These are phyloP conservation scores for Solanum appendiculatum DNA, from an alignment of 257 asterid genomes.

Conservation along the genomic window DNA sequence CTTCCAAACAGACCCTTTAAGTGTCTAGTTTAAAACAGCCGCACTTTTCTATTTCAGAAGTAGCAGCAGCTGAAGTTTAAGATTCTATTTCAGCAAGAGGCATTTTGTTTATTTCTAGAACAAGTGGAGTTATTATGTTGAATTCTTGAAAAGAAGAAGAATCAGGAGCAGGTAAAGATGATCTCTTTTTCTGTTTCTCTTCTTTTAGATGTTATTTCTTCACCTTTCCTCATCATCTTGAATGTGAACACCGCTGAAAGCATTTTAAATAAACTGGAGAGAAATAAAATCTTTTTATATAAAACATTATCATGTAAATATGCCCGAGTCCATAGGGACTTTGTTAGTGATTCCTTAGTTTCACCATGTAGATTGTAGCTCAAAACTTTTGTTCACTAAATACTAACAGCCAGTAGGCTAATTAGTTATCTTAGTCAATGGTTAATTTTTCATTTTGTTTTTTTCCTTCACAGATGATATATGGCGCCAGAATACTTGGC, in stretches of 20 bases:
- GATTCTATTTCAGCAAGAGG: neutral
- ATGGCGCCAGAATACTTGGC: constrained; percentile 19
- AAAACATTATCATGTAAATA: neutral
- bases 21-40: neutral
- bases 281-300: neutral
- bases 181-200: neutral
- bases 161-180: neutral
- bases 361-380: neutral
- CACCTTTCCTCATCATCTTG: neutral
- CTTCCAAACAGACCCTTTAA: too few relatives aligned
- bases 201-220: neutral
- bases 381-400: neutral
- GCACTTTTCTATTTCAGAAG: neutral
- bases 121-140: neutral
- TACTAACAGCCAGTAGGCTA: neutral
- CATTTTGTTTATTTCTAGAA: neutral
- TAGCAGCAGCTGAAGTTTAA: neutral
- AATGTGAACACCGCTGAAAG: neutral
- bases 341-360: constrained; percentile 27
- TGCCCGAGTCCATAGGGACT: constrained; percentile 28
- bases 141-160: neutral
- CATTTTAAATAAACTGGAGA: neutral
- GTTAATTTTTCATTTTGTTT: neutral
- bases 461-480: constrained; percentile 10
- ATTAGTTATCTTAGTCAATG: neutral